Evolutionary conservation across 768 basidiomycete species (phyloP).

Genomic region (Amanita muscaria): DNA sequence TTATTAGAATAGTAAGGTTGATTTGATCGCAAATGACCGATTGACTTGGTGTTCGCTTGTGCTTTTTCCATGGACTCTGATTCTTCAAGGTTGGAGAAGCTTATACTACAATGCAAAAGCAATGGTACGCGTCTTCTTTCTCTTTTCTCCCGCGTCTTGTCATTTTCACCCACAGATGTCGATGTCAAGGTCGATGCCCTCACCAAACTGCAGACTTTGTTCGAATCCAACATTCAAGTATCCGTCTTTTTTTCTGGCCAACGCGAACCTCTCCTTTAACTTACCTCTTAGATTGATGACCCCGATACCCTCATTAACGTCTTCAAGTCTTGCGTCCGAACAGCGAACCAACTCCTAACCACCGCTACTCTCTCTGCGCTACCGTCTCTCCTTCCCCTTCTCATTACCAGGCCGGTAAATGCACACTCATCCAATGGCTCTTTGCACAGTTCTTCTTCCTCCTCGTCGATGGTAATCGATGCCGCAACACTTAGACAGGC

Average conservation of each 20-base stretch:
- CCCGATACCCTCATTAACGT: constrained; percentile 58
- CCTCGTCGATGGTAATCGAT: constrained; percentile 39
- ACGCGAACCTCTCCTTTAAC: constrained; percentile 5
- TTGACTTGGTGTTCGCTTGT: no score
- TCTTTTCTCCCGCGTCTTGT: constrained; percentile 6
- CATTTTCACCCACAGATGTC: constrained; percentile 42
- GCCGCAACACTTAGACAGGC: constrained; percentile 55
- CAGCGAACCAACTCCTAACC: constrained; percentile 74
- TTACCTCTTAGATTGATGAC: constrained; percentile 50
- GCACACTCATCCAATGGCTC: constrained; percentile 18
- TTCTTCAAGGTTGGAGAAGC: constrained; percentile 44
- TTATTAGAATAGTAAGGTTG: constrained; percentile 2
- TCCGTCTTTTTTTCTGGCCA: constrained; percentile 2
- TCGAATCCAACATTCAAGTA: constrained; percentile 67
- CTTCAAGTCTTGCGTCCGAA: constrained; percentile 69
- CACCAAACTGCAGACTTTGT: constrained; percentile 66
- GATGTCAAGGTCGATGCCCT: constrained; percentile 78
- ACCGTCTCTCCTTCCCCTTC: constrained; percentile 54
- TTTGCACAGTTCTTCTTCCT: constrained; percentile 44
- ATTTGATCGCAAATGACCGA: no score
- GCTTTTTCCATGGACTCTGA: constrained; percentile 48
- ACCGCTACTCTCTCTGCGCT: constrained; percentile 68
- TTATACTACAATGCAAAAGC: constrained; percentile 56
- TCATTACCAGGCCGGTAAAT: constrained; percentile 36
- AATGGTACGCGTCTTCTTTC: constrained; percentile 36